phyloP scores from a whole-genome alignment of 352 stramenopile genomes.

The Phytophthora pini region DNA sequence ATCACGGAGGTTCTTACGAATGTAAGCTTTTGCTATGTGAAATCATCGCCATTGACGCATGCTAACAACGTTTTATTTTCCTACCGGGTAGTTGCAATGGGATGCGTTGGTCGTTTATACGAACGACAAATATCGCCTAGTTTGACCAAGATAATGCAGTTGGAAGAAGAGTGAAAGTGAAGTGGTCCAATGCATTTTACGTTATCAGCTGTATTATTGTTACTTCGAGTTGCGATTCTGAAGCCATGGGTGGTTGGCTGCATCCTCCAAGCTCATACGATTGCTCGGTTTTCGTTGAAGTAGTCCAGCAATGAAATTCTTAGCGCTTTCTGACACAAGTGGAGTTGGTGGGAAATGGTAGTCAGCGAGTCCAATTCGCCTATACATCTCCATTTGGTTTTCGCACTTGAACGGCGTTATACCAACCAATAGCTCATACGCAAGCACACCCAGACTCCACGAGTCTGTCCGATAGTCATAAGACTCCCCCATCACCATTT shows the following conservation, averaged over 20 bases:
- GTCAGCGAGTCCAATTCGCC: conserved; percentile 66
- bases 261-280: conserved; percentile 68
- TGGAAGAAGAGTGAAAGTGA: not conserved
- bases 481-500: conserved; percentile 72
- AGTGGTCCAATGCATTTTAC: conserved; percentile 1
- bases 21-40: conserved; percentile 37
- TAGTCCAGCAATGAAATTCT: conserved; percentile 68
- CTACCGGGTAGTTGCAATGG: conserved; percentile 56
- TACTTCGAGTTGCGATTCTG: conserved; percentile 37
- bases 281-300: conserved; percentile 61
- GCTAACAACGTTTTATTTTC: conserved; percentile 12
- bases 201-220: conserved; percentile 23
- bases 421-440: conserved; percentile 84
- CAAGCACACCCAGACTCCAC: conserved; percentile 87
- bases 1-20: conserved; percentile 65
- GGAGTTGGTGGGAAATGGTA: conserved; percentile 64
- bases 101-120: conserved; percentile 65
- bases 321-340: conserved; percentile 58
- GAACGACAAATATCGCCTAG: conserved; percentile 62
- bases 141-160: conserved; percentile 34
- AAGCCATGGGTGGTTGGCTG: conserved; percentile 69
- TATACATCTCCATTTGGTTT: conserved; percentile 87
- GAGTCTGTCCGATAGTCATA: conserved; percentile 78
- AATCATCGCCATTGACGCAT: not conserved
- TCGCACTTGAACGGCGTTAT: conserved; percentile 81